These are phyloP conservation scores for Colletotrichum noveboracense DNA, from an alignment of 2,329 filamentous ascomycete species.

Conservation along the genomic window DNA sequence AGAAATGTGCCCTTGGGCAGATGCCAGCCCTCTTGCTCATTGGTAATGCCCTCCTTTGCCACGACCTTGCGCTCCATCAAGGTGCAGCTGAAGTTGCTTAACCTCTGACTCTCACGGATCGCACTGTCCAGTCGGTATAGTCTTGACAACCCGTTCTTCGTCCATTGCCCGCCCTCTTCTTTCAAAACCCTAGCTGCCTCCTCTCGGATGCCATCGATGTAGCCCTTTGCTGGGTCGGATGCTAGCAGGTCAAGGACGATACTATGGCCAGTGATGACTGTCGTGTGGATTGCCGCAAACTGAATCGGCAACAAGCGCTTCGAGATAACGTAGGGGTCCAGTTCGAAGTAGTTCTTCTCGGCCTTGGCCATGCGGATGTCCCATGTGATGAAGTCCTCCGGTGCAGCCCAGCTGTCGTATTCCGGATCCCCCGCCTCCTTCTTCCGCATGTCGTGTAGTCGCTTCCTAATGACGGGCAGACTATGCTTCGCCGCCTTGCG, in stretches of 20 bases:
- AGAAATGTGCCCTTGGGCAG: conserved; percentile 49
- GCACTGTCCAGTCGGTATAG: conserved; percentile 55
- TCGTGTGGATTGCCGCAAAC: conserved; percentile 65
- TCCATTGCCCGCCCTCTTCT: conserved; percentile 47
- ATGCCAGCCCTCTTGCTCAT: conserved; percentile 46
- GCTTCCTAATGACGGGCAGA: conserved; percentile 53
- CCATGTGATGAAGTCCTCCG: conserved; percentile 65
- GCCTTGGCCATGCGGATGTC: conserved; percentile 54
- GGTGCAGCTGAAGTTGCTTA: conserved; percentile 51
- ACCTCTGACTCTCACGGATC: conserved; percentile 57
- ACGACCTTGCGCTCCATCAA: conserved; percentile 53
- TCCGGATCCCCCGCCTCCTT: conserved; percentile 44
- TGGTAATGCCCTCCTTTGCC: conserved; percentile 38
- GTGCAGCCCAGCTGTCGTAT: conserved; percentile 45
- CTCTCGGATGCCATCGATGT: conserved; percentile 45
- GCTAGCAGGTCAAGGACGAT: conserved; percentile 52
- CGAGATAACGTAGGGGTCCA: conserved; percentile 52
- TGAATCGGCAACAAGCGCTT: conserved; percentile 59
- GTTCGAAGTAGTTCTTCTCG: conserved; percentile 47
- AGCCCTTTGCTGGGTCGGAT: conserved; percentile 36
- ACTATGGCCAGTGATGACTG: conserved; percentile 54
- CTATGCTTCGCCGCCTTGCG: conserved; percentile 44
- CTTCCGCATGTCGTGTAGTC: conserved; percentile 50
- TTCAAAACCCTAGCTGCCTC: conserved; percentile 41
- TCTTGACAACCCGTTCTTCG: conserved; percentile 45